Base-by-base conservation (phyloP, 192 early-diverging fungal species). In the Geranomyces michiganensis region DNA sequence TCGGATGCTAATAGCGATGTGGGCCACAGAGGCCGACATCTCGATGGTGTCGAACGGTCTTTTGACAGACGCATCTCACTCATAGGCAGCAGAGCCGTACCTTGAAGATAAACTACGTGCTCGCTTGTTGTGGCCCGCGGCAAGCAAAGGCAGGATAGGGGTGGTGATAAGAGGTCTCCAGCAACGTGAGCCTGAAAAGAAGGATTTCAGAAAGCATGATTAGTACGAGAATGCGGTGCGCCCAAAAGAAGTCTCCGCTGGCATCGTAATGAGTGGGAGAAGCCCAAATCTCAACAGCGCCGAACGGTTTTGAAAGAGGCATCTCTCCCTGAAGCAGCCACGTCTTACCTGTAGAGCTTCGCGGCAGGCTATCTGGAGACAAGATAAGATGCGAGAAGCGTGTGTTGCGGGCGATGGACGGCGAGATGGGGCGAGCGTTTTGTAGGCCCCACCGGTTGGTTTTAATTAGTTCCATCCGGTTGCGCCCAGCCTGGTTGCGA, bases 61-160 rank as follows among this genome's bases (percentile, higher is more conserved):
- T 41, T 53, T 53, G 51, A 53, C 51, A 17, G 51, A 53, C 51
- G 51, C 24, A 53, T 53, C 51, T 53, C 51, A 53, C 51, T 53
- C 51, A 53, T 26, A 53, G 15, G 24, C 51, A 53, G 24, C 36
- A 53, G 24, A 17, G 51, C 24, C 51, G 19, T 53, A 53, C 51
- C 51, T 53, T 53, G n/a, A 17, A 26, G 15, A 41, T 41, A 10
- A 41, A 41, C 36, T 41, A 10, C 36, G 36, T 41, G 36, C 36
- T 41, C 36, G 36, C 36, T 41, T 41, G 36, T 41, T 41, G 36
- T 41, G 36, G 36, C 36, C 36, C 36, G 36, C 36, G 36, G 36
- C 36, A 10, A 10, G 10, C 36, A 41, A 10, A n/a, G n/a, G n/a
- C n/a, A n/a, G n/a, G n/a, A n/a, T n/a, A n/a, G n/a, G n/a, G n/a